Evolutionary conservation across 257 asterid species (phyloP).

Genomic region (Ilex asprella): DNA sequence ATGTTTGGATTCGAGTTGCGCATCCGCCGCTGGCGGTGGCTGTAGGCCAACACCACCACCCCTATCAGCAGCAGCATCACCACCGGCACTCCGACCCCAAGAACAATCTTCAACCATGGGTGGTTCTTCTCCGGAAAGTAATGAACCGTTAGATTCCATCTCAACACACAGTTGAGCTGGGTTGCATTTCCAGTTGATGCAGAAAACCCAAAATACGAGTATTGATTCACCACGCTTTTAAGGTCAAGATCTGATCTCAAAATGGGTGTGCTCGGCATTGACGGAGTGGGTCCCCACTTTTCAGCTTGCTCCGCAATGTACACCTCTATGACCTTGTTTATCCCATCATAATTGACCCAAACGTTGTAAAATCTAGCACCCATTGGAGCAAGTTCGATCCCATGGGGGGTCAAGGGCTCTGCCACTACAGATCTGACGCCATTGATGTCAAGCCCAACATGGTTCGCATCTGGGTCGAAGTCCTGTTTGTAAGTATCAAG

Average conservation of each 20-base stretch:
- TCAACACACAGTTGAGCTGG: conserved; percentile 60
- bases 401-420: conserved; percentile 23
- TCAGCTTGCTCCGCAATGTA: conserved; percentile 41
- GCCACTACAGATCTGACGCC: conserved; percentile 36
- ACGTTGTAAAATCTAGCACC: conserved; percentile 45
- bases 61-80: conserved; percentile 29
- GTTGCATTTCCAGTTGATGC: conserved; percentile 62
- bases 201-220: conserved; percentile 74
- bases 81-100: conserved; percentile 49
- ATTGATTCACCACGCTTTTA: conserved; percentile 28
- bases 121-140: conserved; percentile 24
- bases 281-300: conserved; percentile 37
- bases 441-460: conserved; percentile 57
- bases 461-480: conserved; percentile 76
- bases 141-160: conserved; percentile 72
- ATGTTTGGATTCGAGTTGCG: conserved; percentile 31
- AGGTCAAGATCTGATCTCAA: conserved; percentile 28
- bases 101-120: conserved; percentile 21
- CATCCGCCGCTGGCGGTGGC: conserved; percentile 22
- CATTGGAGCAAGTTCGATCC: conserved; percentile 47
- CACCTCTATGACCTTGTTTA: conserved; percentile 23
- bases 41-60: conserved; percentile 29
- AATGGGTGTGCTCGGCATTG: conserved; percentile 37
- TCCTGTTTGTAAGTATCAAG: conserved; percentile 67
- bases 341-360: conserved; percentile 78